Conservation (phyloP, 192 early-diverging fungal genomes). For the Entomortierella chlamydospora region DNA sequence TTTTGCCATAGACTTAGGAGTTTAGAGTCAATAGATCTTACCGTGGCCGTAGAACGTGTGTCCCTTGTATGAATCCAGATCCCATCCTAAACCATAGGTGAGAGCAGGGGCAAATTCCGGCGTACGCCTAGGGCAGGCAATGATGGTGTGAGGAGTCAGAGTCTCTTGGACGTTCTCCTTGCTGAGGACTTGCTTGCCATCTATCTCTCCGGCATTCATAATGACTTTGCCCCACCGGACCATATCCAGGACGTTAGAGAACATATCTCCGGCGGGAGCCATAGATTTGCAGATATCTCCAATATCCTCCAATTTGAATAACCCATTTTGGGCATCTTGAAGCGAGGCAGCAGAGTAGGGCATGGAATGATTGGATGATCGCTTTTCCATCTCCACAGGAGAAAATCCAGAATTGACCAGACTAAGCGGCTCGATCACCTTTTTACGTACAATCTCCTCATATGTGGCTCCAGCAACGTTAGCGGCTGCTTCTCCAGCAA, state of each 20-base stretch:
- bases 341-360: constrained; percentile 10
- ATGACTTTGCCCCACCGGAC: constrained; percentile 17
- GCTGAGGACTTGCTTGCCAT: constrained; percentile 25
- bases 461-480: constrained; percentile 19
- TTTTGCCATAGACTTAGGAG: not conserved
- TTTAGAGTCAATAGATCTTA: not conserved
- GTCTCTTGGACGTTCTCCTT: constrained; percentile 8
- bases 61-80: constrained; percentile 13
- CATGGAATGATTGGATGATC: constrained; percentile 7
- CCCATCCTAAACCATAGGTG: constrained; percentile 4
- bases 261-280: constrained; percentile 19
- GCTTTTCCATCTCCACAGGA: constrained; percentile 14
- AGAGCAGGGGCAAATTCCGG: not conserved
- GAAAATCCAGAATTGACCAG: constrained; percentile 26
- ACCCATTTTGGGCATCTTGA: constrained; percentile 14
- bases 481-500: constrained; percentile 33
- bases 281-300: not conserved
- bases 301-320: constrained; percentile 1
- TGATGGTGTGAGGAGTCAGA: not conserved
- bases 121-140: not conserved
- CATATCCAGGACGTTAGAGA: constrained; percentile 24
- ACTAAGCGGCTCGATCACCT: constrained; percentile 13
- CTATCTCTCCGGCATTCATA: constrained; percentile 8
- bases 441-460: constrained; percentile 4
- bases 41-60: constrained; percentile 1